Percentiles rank a stretch among this genome's conserved stretches.
Conservation (phyloP, 805 yeast genomes). For the Cyberlindnera veronae region DNA sequence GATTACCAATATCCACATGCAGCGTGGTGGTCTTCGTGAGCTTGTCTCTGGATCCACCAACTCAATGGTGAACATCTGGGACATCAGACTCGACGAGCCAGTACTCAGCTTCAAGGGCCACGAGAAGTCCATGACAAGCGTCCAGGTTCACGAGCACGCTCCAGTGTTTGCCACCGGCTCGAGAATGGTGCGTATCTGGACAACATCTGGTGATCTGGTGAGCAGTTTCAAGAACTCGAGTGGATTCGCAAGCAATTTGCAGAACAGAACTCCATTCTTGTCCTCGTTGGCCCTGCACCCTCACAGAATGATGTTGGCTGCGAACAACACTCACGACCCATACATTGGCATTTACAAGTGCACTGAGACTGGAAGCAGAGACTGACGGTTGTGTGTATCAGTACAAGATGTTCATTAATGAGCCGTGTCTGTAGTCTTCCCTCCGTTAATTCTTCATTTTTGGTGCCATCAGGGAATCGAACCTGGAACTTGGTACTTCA, state of each 20-base stretch:
- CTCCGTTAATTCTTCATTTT: too few species aligned
- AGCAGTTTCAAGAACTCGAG: conserved; percentile 51
- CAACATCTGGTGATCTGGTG: conserved; percentile 76
- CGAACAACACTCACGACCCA: conserved; percentile 75
- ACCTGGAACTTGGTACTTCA: too few species aligned
- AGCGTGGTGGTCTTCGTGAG: conserved; percentile 93
- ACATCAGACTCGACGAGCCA: conserved; percentile 71
- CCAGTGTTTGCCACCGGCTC: conserved; percentile 90
- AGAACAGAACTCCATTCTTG: conserved; percentile 41
- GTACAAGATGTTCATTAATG: too few species aligned
- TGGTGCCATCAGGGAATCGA: too few species aligned
- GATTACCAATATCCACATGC: conserved; percentile 84
- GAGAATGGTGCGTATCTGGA: conserved; percentile 73
- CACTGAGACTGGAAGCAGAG: conserved; percentile 27
- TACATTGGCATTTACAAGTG: conserved; percentile 62
- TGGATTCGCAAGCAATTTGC: conserved; percentile 27
- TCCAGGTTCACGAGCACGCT: conserved; percentile 93
- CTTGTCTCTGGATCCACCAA: conserved; percentile 78
- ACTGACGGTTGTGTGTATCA: conserved; percentile 1
- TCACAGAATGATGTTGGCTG: conserved; percentile 90
- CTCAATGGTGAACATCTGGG: conserved; percentile 88
- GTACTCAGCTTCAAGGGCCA: conserved; percentile 62
- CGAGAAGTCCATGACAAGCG: conserved; percentile 48
- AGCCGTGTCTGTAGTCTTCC: too few species aligned
- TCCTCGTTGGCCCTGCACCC: conserved; percentile 81